Base-by-base conservation (phyloP, 148 eudicot genomes). In the Chenopodium formosanum region DNA sequence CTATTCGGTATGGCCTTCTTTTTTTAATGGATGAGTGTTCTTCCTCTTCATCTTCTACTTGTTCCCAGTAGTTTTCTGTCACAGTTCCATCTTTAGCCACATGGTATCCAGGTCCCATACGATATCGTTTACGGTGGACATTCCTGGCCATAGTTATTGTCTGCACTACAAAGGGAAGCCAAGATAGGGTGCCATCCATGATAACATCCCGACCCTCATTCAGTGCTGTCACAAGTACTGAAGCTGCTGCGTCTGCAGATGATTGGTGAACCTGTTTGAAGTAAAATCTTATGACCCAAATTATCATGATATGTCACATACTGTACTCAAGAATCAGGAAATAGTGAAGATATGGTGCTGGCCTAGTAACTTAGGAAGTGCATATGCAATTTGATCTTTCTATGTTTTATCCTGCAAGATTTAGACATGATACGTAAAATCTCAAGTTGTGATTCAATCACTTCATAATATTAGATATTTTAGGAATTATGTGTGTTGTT, bases 61-160 rank as follows among this genome's bases (percentile, higher is more conserved):
- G 97, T 83, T 92, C 99, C 99, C 98, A 94, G 87, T 97, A 97
- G 83, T 83, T 91, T 81, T 94, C 99, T 72, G 86, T 94, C 7
- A 91, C 91, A 22, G 82, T 83, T 70, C 98, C 99, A 78, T 90
- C 90, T 7, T 85, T 80, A 74, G 85, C 86, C 32, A 90, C 96
- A 56, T 85, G 94, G 87, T 97, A 97, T 80, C 99, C 99, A 69
- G 87, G 93, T 73, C 99, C 99, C 99, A 97, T 97, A 31, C 98
- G 90, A 88, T 97, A 97, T 47, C 97, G 84, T 6, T 88, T 89
- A 9, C 98, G 94, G 82, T 97, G 99, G 84, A 97, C 99, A 79
- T 94, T 94, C 78, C 99, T 92, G 40, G 98, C 99, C 99, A 97
- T 97, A 74, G 92, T 97, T 86, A 97, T 94, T 47, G 99, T 97